phyloP scores from a whole-genome alignment of 495 filamentous ascomycete species.

The Xylona heveae region DNA sequence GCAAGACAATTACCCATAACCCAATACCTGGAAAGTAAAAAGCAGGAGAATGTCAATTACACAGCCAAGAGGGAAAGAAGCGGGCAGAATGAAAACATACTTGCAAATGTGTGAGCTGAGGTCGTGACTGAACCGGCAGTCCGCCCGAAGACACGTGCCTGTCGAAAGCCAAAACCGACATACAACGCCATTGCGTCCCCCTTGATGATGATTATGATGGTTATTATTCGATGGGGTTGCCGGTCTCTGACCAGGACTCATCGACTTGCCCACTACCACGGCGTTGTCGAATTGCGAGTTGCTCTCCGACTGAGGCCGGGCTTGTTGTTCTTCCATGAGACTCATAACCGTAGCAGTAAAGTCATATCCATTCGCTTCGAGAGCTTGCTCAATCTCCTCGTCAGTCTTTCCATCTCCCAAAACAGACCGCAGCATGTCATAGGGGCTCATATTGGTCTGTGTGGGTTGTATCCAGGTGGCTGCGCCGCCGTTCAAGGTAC shows the following conservation, averaged over 20 bases:
- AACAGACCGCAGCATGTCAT: slow-evolving; percentile 93
- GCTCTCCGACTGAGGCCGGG: slow-evolving; percentile 9
- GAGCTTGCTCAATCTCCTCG: slow-evolving; percentile 77
- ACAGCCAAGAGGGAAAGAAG: not conserved
- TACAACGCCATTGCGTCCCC: slow-evolving; percentile 49
- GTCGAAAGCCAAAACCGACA: slow-evolving; percentile 93
- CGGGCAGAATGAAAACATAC: slow-evolving; percentile 29
- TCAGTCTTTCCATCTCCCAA: slow-evolving; percentile 74
- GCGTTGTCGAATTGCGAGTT: slow-evolving; percentile 16
- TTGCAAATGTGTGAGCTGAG: slow-evolving; percentile 94
- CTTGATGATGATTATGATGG: too few relatives aligned
- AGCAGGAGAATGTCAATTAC: slow-evolving; percentile 9
- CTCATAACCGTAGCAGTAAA: slow-evolving; percentile 71
- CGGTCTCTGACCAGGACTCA: slow-evolving; percentile 53
- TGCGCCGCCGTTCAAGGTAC: slow-evolving; percentile 50
- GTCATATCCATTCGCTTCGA: slow-evolving; percentile 82
- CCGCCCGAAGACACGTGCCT: slow-evolving; percentile 79
- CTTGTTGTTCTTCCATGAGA: slow-evolving; percentile 39
- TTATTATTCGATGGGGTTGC: slow-evolving; percentile 48
- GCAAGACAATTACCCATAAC: slow-evolving; percentile 91
- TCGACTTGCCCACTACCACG: slow-evolving; percentile 79
- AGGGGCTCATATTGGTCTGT: slow-evolving; percentile 82
- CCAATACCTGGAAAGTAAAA: slow-evolving; percentile 51
- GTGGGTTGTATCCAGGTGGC: slow-evolving; percentile 52
- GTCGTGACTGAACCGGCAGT: slow-evolving; percentile 95